Evolutionary conservation across 2,329 filamentous ascomycete species (phyloP), one percentile per base, ranked within the genome.

Genomic region (Dactylonectria estremocensis): DNA sequence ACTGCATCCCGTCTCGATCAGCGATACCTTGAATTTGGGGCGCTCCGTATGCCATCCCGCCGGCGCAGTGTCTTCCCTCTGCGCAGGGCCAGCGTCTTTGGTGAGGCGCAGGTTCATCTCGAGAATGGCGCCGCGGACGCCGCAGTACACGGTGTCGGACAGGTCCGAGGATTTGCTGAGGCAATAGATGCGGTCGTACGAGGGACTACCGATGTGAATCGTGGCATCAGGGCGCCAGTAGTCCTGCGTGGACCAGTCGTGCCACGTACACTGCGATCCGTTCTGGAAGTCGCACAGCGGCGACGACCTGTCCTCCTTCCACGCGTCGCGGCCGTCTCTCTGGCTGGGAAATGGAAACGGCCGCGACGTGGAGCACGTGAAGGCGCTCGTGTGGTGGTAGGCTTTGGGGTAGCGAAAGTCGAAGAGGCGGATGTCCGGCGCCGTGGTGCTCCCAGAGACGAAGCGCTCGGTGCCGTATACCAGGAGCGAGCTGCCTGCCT

Each of bases 401-500:
- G 77, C 69, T 68, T 80, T 84, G 0, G 83, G 76, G 78, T 84
- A 86, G 11, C 87, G 86, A 61, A 87, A 87, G 79, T 89, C 87
- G 66, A 89, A 89, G 35, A 88, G 76, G 59, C 86, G 85, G 61
- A 89, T 68, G 10, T 81, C 79, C 0, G 83, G 78, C 4, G 80
- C 79, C 16, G 79, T 78, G 40, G 83, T 83, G 70, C 83, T 85
- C 3, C 86, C 87, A 0, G 82, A 82, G 4, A 89, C 74, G 65
- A 89, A 89, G 13, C 85, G 81, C 55, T 88, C 84, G 1, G 80
- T 79, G 40, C 86, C 87, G 61, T 85, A 86, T 1, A 85, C 80
- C 3, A 88, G 78, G 1, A 89, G 79, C 0, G 85, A 80, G 65
- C 85, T 85, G 31, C 83, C 80, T 14, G 82, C 77, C 33, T 84